Conservation (phyloP, 495 filamentous ascomycete species). For the Hypoxylon fragiforme region DNA sequence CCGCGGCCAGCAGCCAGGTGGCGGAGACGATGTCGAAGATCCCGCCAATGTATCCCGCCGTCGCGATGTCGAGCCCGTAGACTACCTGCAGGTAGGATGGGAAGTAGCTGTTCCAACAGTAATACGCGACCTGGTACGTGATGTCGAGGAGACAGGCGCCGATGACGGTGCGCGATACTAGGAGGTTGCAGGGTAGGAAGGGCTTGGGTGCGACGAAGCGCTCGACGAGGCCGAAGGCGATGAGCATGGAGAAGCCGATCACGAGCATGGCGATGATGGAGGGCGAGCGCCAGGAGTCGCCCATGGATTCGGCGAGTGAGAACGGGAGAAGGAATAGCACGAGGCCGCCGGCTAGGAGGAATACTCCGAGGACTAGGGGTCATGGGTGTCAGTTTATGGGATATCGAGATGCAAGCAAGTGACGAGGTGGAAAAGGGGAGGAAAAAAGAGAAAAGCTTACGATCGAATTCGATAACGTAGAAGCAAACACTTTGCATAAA, state of each 20-base stretch:
- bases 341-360: not conserved
- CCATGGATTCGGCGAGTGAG: slow-evolving; percentile 48
- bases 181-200: slow-evolving; percentile 55
- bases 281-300: slow-evolving; percentile 49
- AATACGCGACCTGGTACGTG: slow-evolving; percentile 51
- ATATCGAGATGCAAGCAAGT: too few relatives aligned
- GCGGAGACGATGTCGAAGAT: slow-evolving; percentile 49
- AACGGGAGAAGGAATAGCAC: slow-evolving; percentile 59
- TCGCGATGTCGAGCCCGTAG: slow-evolving; percentile 47
- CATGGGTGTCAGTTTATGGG: not conserved
- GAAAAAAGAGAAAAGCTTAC: not conserved
- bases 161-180: slow-evolving; percentile 56
- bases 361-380: not conserved
- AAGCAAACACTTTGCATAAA: slow-evolving; percentile 13
- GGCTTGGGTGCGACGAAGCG: slow-evolving; percentile 55
- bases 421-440: not conserved
- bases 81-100: slow-evolving; percentile 59
- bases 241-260: slow-evolving; percentile 55
- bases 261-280: slow-evolving; percentile 61
- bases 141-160: slow-evolving; percentile 56
- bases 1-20: slow-evolving; percentile 50
- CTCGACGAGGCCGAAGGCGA: slow-evolving; percentile 62
- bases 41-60: slow-evolving; percentile 51
- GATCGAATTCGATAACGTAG: slow-evolving; percentile 58
- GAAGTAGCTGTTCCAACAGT: slow-evolving; percentile 58